phyloP scores from a whole-genome alignment of 208 protist genomes.

The Leishmania guyanensis region DNA sequence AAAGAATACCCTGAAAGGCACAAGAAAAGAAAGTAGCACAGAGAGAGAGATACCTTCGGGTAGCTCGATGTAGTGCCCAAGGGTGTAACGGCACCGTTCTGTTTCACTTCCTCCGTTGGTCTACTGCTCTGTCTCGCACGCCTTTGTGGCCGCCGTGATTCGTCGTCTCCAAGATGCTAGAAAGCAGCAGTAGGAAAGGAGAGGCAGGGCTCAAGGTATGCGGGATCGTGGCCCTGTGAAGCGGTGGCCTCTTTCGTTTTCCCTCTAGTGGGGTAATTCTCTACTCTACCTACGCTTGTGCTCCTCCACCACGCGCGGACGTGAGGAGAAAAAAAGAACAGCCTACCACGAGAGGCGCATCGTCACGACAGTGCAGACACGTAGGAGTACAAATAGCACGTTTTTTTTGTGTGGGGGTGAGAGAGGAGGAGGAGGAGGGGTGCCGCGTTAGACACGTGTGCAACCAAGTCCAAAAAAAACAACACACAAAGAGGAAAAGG shows the following conservation, averaged over 20 bases:
- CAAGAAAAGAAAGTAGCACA: not conserved
- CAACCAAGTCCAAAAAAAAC: not conserved
- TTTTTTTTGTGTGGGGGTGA: not conserved
- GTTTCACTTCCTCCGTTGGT: not conserved
- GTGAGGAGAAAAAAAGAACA: not conserved
- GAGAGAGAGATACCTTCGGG: not conserved
- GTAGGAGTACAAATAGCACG: not conserved
- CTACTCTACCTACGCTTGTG: not conserved
- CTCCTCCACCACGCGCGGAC: not conserved
- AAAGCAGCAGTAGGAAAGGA: not conserved
- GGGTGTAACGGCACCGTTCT: not conserved
- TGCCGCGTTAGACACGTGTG: not conserved
- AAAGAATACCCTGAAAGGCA: not conserved
- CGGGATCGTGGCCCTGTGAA: not conserved
- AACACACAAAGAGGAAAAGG: not conserved
- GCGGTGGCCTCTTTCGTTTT: not conserved
- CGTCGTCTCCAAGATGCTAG: not conserved
- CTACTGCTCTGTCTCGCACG: not conserved
- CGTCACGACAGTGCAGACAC: not conserved
- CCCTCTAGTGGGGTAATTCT: not conserved
- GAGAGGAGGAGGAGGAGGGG: not conserved
- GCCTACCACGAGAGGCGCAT: not conserved
- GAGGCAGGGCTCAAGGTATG: not conserved
- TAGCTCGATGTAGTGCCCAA: not conserved
- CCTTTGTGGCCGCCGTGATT: not conserved